Percentiles rank a stretch among this genome's conserved stretches.
These are phyloP conservation scores for Penicillium freii DNA, from an alignment of 2,329 filamentous ascomycete genomes.

Conservation along the genomic window DNA sequence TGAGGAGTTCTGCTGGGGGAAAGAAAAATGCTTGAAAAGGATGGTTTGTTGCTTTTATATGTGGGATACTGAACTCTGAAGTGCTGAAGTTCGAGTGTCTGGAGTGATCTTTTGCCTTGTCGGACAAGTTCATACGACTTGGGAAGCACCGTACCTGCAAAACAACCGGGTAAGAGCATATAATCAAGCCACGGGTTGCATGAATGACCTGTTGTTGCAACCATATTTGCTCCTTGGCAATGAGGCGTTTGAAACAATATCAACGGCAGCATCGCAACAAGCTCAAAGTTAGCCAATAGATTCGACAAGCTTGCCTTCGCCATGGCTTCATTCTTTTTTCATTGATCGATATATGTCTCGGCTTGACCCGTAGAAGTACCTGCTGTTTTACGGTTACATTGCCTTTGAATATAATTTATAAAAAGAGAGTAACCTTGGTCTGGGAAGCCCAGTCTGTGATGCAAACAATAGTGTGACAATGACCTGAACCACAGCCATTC, in stretches of 20 bases:
- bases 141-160: neutral
- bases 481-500: neutral
- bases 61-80: neutral
- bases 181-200: conserved; percentile 9
- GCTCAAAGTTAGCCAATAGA: neutral
- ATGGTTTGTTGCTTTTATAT: neutral
- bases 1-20: neutral
- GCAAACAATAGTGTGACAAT: conserved; percentile 12
- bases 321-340: neutral
- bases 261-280: neutral
- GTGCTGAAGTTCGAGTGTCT: neutral
- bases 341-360: conserved; percentile 12
- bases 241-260: conserved; percentile 1
- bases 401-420: neutral
- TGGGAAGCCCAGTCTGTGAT: conserved; percentile 4
- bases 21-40: neutral
- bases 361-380: neutral
- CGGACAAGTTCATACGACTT: neutral
- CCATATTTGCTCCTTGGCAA: neutral
- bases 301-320: neutral
- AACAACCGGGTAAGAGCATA: neutral
- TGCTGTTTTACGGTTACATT: conserved; percentile 22
- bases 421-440: conserved; percentile 10
- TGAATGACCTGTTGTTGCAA: conserved; percentile 5
- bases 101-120: neutral